Evolutionary conservation across 768 basidiomycete species (phyloP), one percentile per base, ranked within the genome.

Genomic region (Collybia nuda): DNA sequence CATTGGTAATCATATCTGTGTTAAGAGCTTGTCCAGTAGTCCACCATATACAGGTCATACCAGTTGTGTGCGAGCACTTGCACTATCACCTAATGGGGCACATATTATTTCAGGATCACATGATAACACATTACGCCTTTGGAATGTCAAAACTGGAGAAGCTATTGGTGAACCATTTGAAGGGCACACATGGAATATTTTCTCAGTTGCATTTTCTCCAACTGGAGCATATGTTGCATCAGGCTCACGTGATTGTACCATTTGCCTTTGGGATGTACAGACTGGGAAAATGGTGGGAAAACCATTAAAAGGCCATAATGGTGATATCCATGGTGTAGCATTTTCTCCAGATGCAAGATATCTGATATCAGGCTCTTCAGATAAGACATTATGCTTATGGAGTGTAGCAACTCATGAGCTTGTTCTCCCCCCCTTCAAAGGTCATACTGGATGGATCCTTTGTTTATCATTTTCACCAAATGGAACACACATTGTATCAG

Each of bases 401-500:
- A 32, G 3, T 32, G 32, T 32, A 32, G n/a, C n/a, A n/a, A n/a
- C n/a, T n/a, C n/a, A n/a, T n/a, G n/a, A n/a, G n/a, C n/a, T n/a
- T n/a, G n/a, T n/a, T n/a, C n/a, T n/a, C n/a, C n/a, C n/a, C n/a
- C n/a, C n/a, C n/a, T 11, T 18, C 37, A 47, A 12, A 40, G 42
- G 35, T 21, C 28, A 47, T 14, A 24, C 6, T 3, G 29, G 4
- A 2, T 6, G 21, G 2, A 2, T 44, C 51, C n/a, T 36, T 56
- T 26, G 52, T 53, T 8, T n/a, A n/a, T n/a, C n/a, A n/a, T 55
- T 62, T 26, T 60, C 57, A 5, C 40, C 44, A n/a, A 51, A 62
- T 48, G 60, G 53, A 24, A 56, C 6, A 2, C 41, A 41, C 3
- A 54, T 61, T 40, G 54, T 50, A 5, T 59, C 60, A 28, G 53